phyloP scores from a whole-genome alignment of 768 basidiomycete genomes.

The Suillus sp. region DNA sequence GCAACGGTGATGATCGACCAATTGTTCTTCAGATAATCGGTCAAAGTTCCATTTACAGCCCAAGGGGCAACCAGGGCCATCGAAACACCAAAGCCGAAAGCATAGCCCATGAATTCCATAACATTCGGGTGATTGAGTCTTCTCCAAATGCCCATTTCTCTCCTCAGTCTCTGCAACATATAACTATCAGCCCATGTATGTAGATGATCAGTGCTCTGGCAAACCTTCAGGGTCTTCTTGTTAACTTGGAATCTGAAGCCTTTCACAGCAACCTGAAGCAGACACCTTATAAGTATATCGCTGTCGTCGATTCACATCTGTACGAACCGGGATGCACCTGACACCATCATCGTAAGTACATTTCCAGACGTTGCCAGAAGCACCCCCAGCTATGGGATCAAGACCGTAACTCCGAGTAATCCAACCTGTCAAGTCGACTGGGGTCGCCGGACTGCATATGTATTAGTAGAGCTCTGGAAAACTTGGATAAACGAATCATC shows the following conservation, averaged over 20 bases:
- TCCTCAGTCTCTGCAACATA: constrained; percentile 18
- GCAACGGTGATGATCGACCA: not conserved
- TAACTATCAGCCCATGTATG: not conserved
- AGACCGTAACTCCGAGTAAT: constrained; percentile 4
- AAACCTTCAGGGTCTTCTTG: constrained; percentile 1
- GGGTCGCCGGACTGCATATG: not conserved
- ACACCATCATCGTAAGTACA: constrained; percentile 9
- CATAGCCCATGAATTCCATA: constrained; percentile 25
- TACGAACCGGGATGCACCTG: constrained; percentile 1
- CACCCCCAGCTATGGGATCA: constrained; percentile 6
- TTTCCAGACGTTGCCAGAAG: constrained; percentile 17
- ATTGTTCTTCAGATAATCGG: not conserved
- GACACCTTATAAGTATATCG: not conserved
- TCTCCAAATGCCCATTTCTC: constrained; percentile 30
- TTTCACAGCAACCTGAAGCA: constrained; percentile 17
- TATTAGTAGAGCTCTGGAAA: not conserved
- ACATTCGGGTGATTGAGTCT: constrained; percentile 23
- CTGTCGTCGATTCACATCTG: not conserved
- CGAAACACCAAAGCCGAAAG: constrained; percentile 25
- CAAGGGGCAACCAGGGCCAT: constrained; percentile 27
- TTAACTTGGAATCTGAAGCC: constrained; percentile 7
- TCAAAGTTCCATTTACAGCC: constrained; percentile 23
- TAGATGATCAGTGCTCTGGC: not conserved
- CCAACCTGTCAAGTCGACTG: constrained; percentile 4
- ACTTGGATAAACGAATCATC: not conserved